These are phyloP conservation scores for Geotrichum restrictum DNA, from an alignment of 1,139 yeast genomes.

Conservation along the genomic window DNA sequence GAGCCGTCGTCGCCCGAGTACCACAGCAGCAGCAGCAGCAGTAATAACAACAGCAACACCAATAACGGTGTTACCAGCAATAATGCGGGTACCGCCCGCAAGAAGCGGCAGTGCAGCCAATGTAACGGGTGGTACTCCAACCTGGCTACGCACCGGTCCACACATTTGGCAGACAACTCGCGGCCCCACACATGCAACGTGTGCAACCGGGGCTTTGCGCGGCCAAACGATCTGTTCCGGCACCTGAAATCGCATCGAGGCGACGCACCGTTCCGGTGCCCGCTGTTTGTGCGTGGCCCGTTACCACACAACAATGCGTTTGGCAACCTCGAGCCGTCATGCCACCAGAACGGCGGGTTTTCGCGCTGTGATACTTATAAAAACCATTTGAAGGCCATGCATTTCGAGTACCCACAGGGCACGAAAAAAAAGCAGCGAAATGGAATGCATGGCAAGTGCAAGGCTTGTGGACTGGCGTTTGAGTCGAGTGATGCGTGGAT, in stretches of 20 bases:
- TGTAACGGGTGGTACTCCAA: constrained; percentile 74
- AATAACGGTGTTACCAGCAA: background rate
- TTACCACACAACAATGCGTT: constrained; percentile 33
- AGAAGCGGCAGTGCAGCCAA: constrained; percentile 79
- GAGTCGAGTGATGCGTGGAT: constrained; percentile 77
- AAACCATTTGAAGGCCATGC: constrained; percentile 84
- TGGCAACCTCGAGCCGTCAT: constrained; percentile 40
- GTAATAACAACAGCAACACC: constrained; percentile 3
- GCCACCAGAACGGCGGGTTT: constrained; percentile 81
- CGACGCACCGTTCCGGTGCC: constrained; percentile 39
- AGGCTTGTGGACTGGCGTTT: constrained; percentile 66
- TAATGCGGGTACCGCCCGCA: constrained; percentile 38
- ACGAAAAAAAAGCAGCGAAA: constrained; percentile 74
- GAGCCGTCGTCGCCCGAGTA: constrained; percentile 1
- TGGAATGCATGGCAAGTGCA: constrained; percentile 67
- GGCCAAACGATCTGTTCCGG: constrained; percentile 80
- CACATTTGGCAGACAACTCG: constrained; percentile 68
- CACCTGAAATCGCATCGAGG: constrained; percentile 71
- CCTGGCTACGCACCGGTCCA: constrained; percentile 79
- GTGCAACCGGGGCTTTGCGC: constrained; percentile 82
- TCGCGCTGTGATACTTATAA: constrained; percentile 88
- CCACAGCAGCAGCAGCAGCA: background rate
- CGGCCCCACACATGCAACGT: constrained; percentile 55
- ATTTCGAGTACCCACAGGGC: constrained; percentile 83
- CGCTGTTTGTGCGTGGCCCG: constrained; percentile 26